phyloP scores from a whole-genome alignment of 2,329 filamentous ascomycete genomes.

The Colletotrichum magnum region DNA sequence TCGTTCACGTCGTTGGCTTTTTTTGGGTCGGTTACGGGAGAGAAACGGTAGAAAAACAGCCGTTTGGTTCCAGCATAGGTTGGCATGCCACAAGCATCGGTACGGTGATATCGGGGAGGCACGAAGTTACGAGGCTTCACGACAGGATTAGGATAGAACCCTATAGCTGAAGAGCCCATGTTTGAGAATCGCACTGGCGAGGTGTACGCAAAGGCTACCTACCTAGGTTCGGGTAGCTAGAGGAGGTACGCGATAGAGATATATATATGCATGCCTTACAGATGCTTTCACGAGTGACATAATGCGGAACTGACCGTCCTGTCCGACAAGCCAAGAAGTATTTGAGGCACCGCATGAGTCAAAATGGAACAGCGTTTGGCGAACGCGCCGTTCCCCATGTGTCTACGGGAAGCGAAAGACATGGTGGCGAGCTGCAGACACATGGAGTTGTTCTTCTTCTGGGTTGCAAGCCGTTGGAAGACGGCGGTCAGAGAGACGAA shows the following conservation, averaged over 20 bases:
- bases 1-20: constrained; percentile 2
- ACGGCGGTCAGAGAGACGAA: not conserved
- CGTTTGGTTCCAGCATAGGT: constrained; percentile 14
- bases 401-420: not conserved
- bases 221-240: not conserved
- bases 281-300: constrained; percentile 13
- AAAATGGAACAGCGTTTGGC: constrained; percentile 4
- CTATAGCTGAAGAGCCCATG: constrained; percentile 7
- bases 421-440: not conserved
- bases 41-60: constrained; percentile 10
- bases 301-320: constrained; percentile 6
- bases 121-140: constrained; percentile 34
- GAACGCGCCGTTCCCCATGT: not conserved
- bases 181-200: not conserved
- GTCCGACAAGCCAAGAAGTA: not conserved
- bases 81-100: constrained; percentile 7
- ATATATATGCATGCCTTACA: constrained; percentile 1
- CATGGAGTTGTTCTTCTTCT: no score
- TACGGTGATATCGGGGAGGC: constrained; percentile 14
- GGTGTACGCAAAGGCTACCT: not conserved
- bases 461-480: no score
- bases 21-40: not conserved
- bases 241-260: constrained; percentile 2
- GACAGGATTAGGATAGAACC: constrained; percentile 26
- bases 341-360: constrained; percentile 8